Evolutionary conservation across 2,329 filamentous ascomycete genomes (phyloP), one percentile per base, ranked within the genome.

Genomic region (Hypoxylon sp.): DNA sequence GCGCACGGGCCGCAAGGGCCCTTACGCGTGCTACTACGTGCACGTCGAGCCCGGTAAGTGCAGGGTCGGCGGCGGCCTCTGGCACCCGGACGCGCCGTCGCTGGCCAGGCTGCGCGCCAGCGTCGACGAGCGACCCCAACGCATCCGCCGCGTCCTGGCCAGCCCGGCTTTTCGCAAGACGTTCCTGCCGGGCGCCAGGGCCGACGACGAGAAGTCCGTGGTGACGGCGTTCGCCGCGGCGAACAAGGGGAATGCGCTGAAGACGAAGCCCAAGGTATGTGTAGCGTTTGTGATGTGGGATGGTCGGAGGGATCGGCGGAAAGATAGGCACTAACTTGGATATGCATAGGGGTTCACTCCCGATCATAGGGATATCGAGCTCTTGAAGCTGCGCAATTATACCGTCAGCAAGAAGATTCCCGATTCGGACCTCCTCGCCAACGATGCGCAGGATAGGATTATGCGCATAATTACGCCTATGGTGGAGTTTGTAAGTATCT

Each of bases 21-120:
- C 91, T 8, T 96, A 95, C 77, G 93, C 93, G 6, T 90, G 88
- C 73, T 97, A 97, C 79, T 97, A 97, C 78, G 79, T 97, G 19
- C 93, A 97, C 76, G 85, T 92, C 67, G 87, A 94, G 74, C 92
- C 93, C 10, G 82, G 81, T 2, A 80, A 84, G 52, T 90, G 87
- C 73, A 91, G 94, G 70, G 81, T 96, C 43, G 93, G 91, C 60
- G 92, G 92, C 48, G 93, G 94, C 1, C 79, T 96, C 15, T 97
- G 92, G 92, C 86, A 89, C 71, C 92, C 92, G 1, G 91, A 93
- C 54, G 85, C 86, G 1, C 79, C 81, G 4, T 82, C 88, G n/a
- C 79, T 95, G 13, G 84, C 84, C 34, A 84, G 84, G 65, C 79
- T 97, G 75, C 87, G 94, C 60, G 83, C 84, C 30, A 90, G 89